Conservation (phyloP, 495 filamentous ascomycete species). For the Aspergillus ostianus region DNA sequence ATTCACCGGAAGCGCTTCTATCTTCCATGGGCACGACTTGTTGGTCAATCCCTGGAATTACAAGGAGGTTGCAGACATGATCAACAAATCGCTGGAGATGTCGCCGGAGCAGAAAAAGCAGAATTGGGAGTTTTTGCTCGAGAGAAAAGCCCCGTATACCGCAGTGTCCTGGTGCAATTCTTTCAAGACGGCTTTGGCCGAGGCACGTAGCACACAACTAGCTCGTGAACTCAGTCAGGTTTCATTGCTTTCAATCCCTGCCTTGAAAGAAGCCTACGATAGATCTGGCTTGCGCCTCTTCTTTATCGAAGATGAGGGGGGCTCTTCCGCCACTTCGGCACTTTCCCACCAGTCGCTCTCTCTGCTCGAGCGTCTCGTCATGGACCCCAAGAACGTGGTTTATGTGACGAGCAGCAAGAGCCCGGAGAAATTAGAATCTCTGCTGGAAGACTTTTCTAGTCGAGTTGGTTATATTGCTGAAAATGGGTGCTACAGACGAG, state of each 20-base stretch:
- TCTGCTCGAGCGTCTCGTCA: constrained; percentile 62
- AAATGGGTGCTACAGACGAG: constrained; percentile 77
- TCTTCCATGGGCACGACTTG: constrained; percentile 68
- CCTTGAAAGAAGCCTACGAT: constrained; percentile 59
- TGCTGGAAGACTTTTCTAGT: constrained; percentile 59
- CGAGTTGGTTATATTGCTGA: constrained; percentile 82
- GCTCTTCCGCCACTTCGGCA: constrained; percentile 62
- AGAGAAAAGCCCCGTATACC: constrained; percentile 68
- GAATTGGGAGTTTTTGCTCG: constrained; percentile 69
- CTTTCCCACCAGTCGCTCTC: constrained; percentile 63
- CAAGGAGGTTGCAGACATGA: constrained; percentile 71
- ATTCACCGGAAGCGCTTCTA: constrained; percentile 83
- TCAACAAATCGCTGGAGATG: constrained; percentile 77
- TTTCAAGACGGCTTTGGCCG: constrained; percentile 55
- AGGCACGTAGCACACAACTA: constrained; percentile 66
- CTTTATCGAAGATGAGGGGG: constrained; percentile 81
- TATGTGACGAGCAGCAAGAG: constrained; percentile 82
- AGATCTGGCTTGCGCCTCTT: constrained; percentile 62
- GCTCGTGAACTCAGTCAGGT: constrained; percentile 68
- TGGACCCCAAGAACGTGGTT: constrained; percentile 69
- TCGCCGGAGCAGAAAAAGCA: constrained; percentile 60
- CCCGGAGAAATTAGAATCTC: constrained; percentile 70
- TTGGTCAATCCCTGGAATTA: constrained; percentile 93
- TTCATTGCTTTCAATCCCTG: constrained; percentile 63
- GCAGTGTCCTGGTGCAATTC: constrained; percentile 71